Evolutionary conservation across 192 early-diverging fungal species (phyloP).

Genomic region (Haplosporangium gracile): DNA sequence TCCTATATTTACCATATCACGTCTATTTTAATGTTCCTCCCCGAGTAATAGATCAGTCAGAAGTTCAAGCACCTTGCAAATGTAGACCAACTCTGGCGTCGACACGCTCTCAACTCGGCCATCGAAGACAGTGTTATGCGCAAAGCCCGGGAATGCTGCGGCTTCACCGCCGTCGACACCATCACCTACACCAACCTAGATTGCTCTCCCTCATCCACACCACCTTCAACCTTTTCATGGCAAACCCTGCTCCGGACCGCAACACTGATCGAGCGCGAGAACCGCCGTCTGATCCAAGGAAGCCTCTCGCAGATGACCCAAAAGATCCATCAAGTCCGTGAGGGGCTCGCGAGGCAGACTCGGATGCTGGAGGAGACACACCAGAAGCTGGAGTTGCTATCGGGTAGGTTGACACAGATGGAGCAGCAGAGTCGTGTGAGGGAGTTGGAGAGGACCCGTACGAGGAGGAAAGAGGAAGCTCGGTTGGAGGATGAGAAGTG

Average conservation of each 20-base stretch:
- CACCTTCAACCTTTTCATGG: neutral
- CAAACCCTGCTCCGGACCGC: conserved; percentile 3
- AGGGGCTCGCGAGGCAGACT: conserved; percentile 32
- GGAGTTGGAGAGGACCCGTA: conserved; percentile 25
- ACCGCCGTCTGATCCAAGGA: conserved; percentile 11
- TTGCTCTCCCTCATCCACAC: no score
- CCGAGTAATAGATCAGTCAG: conserved; percentile 16
- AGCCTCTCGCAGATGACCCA: conserved; percentile 25
- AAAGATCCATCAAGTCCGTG: conserved; percentile 36
- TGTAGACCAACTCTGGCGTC: conserved; percentile 40
- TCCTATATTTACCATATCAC: neutral
- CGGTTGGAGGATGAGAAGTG: conserved; percentile 31
- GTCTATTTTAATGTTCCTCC: no score
- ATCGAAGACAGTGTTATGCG: conserved; percentile 14
- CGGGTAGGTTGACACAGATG: conserved; percentile 32
- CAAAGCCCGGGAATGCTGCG: conserved; percentile 20
- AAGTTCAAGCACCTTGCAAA: conserved; percentile 28
- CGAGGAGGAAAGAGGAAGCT: conserved; percentile 8
- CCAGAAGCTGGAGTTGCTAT: conserved; percentile 15
- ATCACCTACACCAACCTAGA: neutral
- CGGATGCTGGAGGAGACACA: conserved; percentile 37
- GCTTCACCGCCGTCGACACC: neutral
- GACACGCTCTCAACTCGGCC: neutral
- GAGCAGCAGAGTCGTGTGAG: conserved; percentile 24
- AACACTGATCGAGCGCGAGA: conserved; percentile 41